phyloP scores from a whole-genome alignment of 257 asterid species.

The Salvia rosmarinus region DNA sequence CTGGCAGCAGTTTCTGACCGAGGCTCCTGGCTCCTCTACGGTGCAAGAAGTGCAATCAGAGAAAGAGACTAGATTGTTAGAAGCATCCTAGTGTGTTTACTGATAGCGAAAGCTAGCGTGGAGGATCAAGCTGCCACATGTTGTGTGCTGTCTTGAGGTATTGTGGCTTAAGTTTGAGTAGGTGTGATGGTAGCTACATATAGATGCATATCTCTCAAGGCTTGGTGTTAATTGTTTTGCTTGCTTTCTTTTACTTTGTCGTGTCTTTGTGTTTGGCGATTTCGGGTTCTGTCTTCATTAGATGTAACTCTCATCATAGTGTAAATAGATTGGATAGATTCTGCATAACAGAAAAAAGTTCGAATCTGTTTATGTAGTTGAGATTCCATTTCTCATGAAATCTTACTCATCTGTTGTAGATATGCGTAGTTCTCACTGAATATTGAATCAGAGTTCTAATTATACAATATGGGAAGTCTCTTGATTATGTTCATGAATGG shows the following conservation, averaged over 20 bases:
- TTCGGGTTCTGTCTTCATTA: neutral
- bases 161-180: constrained; percentile 11
- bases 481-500: neutral
- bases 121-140: constrained; percentile 29
- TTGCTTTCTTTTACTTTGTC: neutral
- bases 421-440: neutral
- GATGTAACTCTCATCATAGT: constrained; percentile 14
- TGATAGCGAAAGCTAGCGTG: constrained; percentile 41
- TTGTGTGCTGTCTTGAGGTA: constrained; percentile 1
- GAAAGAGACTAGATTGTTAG: constrained; percentile 35
- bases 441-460: neutral
- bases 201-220: constrained; percentile 23
- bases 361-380: neutral
- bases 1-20: constrained; percentile 86
- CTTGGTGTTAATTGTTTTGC: constrained; percentile 25
- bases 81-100: constrained; percentile 29
- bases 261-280: neutral
- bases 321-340: neutral
- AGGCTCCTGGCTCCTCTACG: constrained; percentile 55
- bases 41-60: constrained; percentile 53
- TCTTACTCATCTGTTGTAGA: neutral
- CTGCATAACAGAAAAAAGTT: neutral
- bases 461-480: neutral
- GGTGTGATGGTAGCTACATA: constrained; percentile 24
- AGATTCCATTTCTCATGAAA: neutral